A percentile compares a stretch with the other conserved stretches of the same genome.
These are phyloP conservation scores for Glarea lozoyensis DNA, from an alignment of 495 filamentous ascomycete genomes.

Conservation along the genomic window DNA sequence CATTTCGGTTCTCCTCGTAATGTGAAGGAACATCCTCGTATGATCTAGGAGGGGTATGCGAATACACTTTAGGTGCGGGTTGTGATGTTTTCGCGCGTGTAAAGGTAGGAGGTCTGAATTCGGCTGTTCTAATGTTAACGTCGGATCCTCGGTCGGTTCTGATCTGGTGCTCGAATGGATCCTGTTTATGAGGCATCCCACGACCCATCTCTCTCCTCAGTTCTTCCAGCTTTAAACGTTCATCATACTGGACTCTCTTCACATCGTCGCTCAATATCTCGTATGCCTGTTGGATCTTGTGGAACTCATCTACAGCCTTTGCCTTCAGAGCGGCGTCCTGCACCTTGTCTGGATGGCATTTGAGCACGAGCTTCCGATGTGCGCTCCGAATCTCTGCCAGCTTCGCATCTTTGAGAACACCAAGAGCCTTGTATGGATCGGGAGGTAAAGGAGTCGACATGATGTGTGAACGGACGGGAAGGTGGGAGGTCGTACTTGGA, in stretches of 20 bases:
- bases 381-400: slow-evolving; percentile 66
- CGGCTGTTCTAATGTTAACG: slow-evolving; percentile 17
- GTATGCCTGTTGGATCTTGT: slow-evolving; percentile 88
- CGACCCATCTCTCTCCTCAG: slow-evolving; percentile 34
- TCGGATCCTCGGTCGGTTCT: too few species aligned
- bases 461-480: slow-evolving; percentile 6
- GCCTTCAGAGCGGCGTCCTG: slow-evolving; percentile 60
- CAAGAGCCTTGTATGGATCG: slow-evolving; percentile 78
- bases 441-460: slow-evolving; percentile 49
- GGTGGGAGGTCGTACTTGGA: too few species aligned
- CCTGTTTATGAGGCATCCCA: slow-evolving; percentile 17
- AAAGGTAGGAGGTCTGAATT: slow-evolving; percentile 13
- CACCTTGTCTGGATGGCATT: slow-evolving; percentile 93
- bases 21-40: slow-evolving; percentile 35
- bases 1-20: slow-evolving; percentile 24
- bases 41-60: slow-evolving; percentile 17
- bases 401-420: slow-evolving; percentile 66
- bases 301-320: slow-evolving; percentile 75
- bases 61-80: slow-evolving; percentile 7
- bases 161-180: slow-evolving; percentile 20
- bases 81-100: slow-evolving; percentile 3
- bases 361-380: slow-evolving; percentile 86
- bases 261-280: slow-evolving; percentile 79
- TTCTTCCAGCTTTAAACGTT: slow-evolving; percentile 55
- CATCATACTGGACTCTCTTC: slow-evolving; percentile 66